Evolutionary conservation across 257 asterid species (phyloP).

Genomic region (Plectranthus barbatus): DNA sequence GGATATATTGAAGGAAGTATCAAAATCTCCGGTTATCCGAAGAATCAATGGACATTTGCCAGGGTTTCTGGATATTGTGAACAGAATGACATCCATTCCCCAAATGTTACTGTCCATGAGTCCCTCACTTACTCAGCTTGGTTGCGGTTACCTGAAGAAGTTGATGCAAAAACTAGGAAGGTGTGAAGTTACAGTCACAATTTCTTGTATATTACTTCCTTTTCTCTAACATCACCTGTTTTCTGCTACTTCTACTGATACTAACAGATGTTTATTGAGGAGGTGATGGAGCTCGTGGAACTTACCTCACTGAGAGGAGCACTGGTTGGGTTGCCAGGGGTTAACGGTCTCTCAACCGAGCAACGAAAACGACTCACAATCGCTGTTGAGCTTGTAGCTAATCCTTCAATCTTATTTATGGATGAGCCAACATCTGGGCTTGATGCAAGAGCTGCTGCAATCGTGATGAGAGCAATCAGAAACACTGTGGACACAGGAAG

Average conservation of each 20-base stretch:
- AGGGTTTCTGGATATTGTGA: slow-evolving; percentile 52
- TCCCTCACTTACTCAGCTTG: slow-evolving; percentile 45
- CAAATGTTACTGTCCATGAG: slow-evolving; percentile 40
- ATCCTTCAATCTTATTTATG: slow-evolving; percentile 54
- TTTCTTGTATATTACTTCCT: too few species aligned
- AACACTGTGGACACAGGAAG: slow-evolving; percentile 55
- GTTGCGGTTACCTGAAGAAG: slow-evolving; percentile 40
- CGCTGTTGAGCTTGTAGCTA: slow-evolving; percentile 59
- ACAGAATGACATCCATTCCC: slow-evolving; percentile 50
- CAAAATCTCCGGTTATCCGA: slow-evolving; percentile 46
- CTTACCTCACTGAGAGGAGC: too few species aligned
- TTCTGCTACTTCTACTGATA: too few species aligned
- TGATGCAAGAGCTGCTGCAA: slow-evolving; percentile 62
- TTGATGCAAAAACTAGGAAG: slow-evolving; percentile 35
- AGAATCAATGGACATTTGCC: slow-evolving; percentile 46
- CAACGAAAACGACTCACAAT: slow-evolving; percentile 53
- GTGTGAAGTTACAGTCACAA: background rate
- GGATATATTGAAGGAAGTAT: slow-evolving; percentile 46
- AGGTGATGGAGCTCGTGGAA: too few species aligned
- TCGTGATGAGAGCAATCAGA: slow-evolving; percentile 56
- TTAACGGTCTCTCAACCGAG: too few species aligned
- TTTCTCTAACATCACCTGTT: too few species aligned
- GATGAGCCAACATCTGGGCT: slow-evolving; percentile 61
- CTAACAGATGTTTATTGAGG: too few species aligned
- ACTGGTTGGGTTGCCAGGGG: too few species aligned